Conservation (phyloP, 331 rosid genomes). For the Acacia concinna region DNA sequence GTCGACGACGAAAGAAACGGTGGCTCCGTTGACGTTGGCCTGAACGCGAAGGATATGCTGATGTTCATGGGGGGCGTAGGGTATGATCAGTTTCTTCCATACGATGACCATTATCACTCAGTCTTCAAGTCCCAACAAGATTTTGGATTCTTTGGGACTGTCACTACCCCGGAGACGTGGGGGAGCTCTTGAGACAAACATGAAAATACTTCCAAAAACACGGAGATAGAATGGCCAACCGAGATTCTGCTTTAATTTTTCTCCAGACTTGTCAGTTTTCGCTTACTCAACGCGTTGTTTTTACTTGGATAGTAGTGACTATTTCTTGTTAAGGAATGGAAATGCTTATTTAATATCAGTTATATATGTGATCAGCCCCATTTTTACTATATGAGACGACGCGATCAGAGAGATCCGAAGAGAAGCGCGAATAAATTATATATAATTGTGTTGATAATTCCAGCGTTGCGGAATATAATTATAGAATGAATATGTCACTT, state of each 20-base stretch:
- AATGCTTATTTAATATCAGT: neutral
- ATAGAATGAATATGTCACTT: neutral
- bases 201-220: neutral
- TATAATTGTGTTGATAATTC: no score
- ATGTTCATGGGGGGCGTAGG: constrained; percentile 55
- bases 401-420: neutral
- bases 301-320: neutral
- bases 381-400: neutral
- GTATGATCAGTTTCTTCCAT: constrained; percentile 25
- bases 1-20: constrained; percentile 17
- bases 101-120: constrained; percentile 30
- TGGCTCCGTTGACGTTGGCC: constrained; percentile 40
- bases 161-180: constrained; percentile 63
- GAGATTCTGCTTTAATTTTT: neutral
- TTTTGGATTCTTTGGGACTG: constrained; percentile 64
- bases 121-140: constrained; percentile 52
- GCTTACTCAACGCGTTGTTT: neutral
- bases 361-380: neutral
- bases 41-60: constrained; percentile 58
- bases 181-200: constrained; percentile 41
- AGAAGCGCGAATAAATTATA: neutral
- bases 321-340: neutral
- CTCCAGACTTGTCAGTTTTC: neutral
- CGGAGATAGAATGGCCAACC: constrained; percentile 26
- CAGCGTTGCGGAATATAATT: neutral